Base-by-base conservation (phyloP, 768 basidiomycete species). In the Hysterangium stoloniferum region DNA sequence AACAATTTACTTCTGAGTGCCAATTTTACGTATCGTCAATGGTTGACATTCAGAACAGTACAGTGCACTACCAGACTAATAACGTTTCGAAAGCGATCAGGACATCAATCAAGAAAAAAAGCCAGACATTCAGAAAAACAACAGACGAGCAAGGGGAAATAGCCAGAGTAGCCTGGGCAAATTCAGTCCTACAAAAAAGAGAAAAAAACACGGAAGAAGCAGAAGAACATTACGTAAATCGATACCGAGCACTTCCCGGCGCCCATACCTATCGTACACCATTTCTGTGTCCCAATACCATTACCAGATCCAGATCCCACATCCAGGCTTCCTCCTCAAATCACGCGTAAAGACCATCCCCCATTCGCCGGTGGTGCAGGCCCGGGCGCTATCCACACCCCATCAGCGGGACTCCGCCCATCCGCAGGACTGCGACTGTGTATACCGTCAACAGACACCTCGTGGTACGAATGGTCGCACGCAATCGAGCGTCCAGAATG, bases 401-500 rank as follows among this genome's bases (percentile, higher is more conserved):
- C 73, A 82, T 82, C 57, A 78, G 59, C 62, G 50, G 68, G 72
- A 43, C 69, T 69, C 27, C 68, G 66, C 2, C 73, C 70, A 37
- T 70, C 71, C 43, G 75, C 65, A 40, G 74, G 69, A 57, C 70
- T 72, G 1, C 69, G 73, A 4, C 61, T 17, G 64, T 56, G 19
- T 59, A 81, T 73, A 22, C 66, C 70, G 28, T 72, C 70, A 43
- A 88, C 69, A 60, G 85, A 82, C 66, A 88, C 75, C 13, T 71
- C 65, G 59, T 82, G 79, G 65, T 87, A 86, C 15, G 86, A 76
- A 60, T 86, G 86, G 62, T 91, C 88, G 61, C 85, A 86, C 15
- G 86, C 76, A 52, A 92, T 80, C 36, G 84, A 86, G 55, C 87
- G 78, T 32, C 88, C 88, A 19, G 90, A 90, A 62, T 90, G 86